Conservation (phyloP, 495 filamentous ascomycete genomes). For the Hypoxylon fragiforme region DNA sequence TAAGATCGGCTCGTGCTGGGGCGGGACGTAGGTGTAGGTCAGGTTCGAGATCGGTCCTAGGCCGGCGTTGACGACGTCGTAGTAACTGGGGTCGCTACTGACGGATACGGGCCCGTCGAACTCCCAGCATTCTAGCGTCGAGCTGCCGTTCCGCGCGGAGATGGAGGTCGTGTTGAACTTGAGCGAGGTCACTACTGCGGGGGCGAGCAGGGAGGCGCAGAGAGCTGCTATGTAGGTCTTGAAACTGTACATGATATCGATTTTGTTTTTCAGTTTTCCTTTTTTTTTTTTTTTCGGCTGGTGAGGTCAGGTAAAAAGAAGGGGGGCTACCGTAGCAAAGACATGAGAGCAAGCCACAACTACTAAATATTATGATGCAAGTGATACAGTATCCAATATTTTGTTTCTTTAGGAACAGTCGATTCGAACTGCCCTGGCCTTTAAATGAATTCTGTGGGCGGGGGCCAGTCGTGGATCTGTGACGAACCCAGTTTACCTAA, state of each 20-base stretch:
- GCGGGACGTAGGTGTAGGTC: slow-evolving; percentile 47
- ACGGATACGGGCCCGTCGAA: slow-evolving; percentile 43
- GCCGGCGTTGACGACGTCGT: slow-evolving; percentile 37
- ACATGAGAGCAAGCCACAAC: too few species aligned
- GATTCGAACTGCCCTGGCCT: too few species aligned
- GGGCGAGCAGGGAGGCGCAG: background rate
- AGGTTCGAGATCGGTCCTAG: slow-evolving; percentile 45
- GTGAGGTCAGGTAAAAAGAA: too few species aligned
- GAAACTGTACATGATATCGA: slow-evolving; percentile 3
- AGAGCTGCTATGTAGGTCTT: background rate
- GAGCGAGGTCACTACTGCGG: background rate
- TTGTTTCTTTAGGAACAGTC: too few species aligned
- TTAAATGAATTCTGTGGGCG: too few species aligned
- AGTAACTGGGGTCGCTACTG: slow-evolving; percentile 43
- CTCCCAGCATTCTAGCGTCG: slow-evolving; percentile 58
- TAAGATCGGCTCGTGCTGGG: slow-evolving; percentile 48
- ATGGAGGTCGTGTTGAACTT: slow-evolving; percentile 34
- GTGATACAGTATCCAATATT: too few species aligned
- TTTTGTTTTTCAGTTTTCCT: too few species aligned
- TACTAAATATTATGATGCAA: too few species aligned
- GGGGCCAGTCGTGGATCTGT: too few species aligned
- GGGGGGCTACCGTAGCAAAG: too few species aligned
- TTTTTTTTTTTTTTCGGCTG: too few species aligned
- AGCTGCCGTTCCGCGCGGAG: slow-evolving; percentile 33
- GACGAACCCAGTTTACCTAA: too few species aligned